Evolutionary conservation across 2,329 filamentous ascomycete genomes (phyloP).

Genomic region (Ambrosiella xylebori): DNA sequence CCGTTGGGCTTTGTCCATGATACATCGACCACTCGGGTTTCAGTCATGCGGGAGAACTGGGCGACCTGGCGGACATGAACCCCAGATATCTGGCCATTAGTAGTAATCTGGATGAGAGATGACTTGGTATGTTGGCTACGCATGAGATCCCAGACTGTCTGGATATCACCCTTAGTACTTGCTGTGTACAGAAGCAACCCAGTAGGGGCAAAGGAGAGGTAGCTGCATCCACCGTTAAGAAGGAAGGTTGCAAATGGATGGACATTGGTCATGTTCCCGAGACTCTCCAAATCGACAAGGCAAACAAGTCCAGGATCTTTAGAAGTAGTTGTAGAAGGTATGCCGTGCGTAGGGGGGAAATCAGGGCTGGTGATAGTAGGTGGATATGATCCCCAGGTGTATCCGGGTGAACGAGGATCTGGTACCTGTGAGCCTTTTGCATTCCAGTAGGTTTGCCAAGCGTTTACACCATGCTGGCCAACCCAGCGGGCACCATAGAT

Average conservation of each 20-base stretch:
- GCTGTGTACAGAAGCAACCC: slow-evolving; percentile 61
- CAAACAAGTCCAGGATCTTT: slow-evolving; percentile 60
- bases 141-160: slow-evolving; percentile 67
- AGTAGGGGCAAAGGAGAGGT: slow-evolving; percentile 59
- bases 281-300: slow-evolving; percentile 49
- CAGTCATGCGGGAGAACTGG: slow-evolving; percentile 78
- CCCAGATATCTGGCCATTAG: slow-evolving; percentile 28
- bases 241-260: slow-evolving; percentile 56
- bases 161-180: slow-evolving; percentile 68
- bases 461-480: slow-evolving; percentile 58
- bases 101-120: slow-evolving; percentile 34
- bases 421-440: slow-evolving; percentile 18
- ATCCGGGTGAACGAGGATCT: slow-evolving; percentile 17
- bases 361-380: slow-evolving; percentile 21
- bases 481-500: slow-evolving; percentile 61
- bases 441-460: slow-evolving; percentile 71
- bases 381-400: slow-evolving; percentile 27
- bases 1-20: slow-evolving; percentile 70
- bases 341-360: slow-evolving; percentile 62
- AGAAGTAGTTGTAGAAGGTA: slow-evolving; percentile 35
- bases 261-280: slow-evolving; percentile 34
- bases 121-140: slow-evolving; percentile 44
- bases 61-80: slow-evolving; percentile 66
- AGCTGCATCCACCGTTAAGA: slow-evolving; percentile 59
- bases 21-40: slow-evolving; percentile 78